phyloP scores from a whole-genome alignment of 2,329 filamentous ascomycete genomes.

The Rhinocladiella similis region DNA sequence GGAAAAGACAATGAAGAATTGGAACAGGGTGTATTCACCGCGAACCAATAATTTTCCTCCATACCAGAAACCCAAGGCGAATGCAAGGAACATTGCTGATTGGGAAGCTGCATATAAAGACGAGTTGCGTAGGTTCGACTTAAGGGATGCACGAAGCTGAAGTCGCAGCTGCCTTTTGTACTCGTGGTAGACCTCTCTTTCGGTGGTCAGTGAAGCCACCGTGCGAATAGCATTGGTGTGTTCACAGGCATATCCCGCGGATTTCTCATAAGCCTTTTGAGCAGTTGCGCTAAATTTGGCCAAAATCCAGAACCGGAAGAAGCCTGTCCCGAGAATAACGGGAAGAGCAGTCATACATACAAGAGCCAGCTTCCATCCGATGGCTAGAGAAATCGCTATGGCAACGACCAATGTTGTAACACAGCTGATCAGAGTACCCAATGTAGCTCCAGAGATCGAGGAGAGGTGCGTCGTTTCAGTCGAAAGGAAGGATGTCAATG shows the following conservation, averaged over 20 bases:
- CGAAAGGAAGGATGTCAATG: slow-evolving; percentile 83
- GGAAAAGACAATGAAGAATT: slow-evolving; percentile 90
- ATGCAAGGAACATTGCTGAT: slow-evolving; percentile 77
- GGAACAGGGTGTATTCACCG: slow-evolving; percentile 72
- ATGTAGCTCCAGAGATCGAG: slow-evolving; percentile 81
- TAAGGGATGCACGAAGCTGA: slow-evolving; percentile 68
- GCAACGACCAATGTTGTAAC: slow-evolving; percentile 75
- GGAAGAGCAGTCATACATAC: slow-evolving; percentile 80
- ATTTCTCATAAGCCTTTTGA: slow-evolving; percentile 75
- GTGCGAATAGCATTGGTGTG: slow-evolving; percentile 92
- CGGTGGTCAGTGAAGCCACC: slow-evolving; percentile 85
- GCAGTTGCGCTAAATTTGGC: slow-evolving; percentile 76
- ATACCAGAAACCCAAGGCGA: slow-evolving; percentile 92
- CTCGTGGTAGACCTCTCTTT: slow-evolving; percentile 72
- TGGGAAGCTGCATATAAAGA: slow-evolving; percentile 81
- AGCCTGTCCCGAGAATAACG: slow-evolving; percentile 75
- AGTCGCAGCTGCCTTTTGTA: slow-evolving; percentile 68
- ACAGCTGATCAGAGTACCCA: slow-evolving; percentile 83
- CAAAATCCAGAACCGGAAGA: slow-evolving; percentile 82
- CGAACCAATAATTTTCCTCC: slow-evolving; percentile 74
- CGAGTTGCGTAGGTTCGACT: slow-evolving; percentile 74
- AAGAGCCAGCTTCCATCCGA: slow-evolving; percentile 85
- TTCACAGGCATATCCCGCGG: slow-evolving; percentile 87
- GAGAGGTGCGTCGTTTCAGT: slow-evolving; percentile 88
- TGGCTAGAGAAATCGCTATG: slow-evolving; percentile 66